Conservation (phyloP, 1,284 basidiomycete species). For the Moesziomyces parantarcticus region DNA sequence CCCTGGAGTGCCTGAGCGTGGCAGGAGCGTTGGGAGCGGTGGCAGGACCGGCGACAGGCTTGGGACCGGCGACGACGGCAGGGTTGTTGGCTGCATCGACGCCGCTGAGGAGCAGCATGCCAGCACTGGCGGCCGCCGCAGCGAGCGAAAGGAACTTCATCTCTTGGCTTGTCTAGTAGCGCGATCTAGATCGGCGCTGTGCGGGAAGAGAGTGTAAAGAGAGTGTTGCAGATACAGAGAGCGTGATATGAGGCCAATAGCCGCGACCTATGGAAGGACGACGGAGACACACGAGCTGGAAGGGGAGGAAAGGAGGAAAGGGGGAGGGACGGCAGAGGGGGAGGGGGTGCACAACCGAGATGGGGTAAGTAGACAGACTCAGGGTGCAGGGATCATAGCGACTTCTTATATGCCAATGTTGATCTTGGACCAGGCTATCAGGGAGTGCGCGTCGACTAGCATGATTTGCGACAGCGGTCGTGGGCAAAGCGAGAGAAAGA, state of each 20-base stretch:
- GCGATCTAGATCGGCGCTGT: background rate
- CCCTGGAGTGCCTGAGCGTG: constrained; percentile 28
- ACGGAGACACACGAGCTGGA: background rate
- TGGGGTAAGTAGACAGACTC: constrained; percentile 1
- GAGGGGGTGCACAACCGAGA: constrained; percentile 12
- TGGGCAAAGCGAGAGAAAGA: no score
- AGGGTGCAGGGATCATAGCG: background rate
- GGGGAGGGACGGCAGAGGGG: constrained; percentile 2
- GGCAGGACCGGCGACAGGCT: constrained; percentile 23
- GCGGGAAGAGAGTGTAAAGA: background rate
- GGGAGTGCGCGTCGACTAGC: no score
- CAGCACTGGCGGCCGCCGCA: constrained; percentile 36
- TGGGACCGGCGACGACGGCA: constrained; percentile 30
- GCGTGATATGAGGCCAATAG: background rate
- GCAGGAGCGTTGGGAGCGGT: constrained; percentile 16
- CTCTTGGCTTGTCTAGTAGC: background rate
- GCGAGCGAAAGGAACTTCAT: constrained; percentile 46
- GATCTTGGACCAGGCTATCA: no score
- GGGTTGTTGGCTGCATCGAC: constrained; percentile 23
- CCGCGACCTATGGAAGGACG: background rate
- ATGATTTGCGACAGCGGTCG: no score
- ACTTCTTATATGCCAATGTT: constrained; percentile 7
- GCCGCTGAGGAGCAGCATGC: constrained; percentile 28
- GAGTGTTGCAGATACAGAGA: constrained; percentile 6
- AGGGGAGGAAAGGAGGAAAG: background rate